Evolutionary conservation across 306 rosid species (phyloP), one percentile per base, ranked within the genome.

Genomic region (Delonix regia): DNA sequence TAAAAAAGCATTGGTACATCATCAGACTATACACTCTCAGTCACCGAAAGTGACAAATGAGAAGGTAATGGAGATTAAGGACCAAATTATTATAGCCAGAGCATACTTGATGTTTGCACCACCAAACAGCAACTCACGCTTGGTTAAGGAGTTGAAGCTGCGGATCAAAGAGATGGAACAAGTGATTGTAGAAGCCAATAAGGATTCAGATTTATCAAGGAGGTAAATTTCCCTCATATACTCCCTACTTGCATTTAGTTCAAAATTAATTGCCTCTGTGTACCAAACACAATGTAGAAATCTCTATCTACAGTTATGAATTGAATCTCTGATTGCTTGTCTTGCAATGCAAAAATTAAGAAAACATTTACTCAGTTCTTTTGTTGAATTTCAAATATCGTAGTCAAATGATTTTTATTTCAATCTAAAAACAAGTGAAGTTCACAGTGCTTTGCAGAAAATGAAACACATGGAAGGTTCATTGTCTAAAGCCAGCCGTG

Each of bases 371-470:
- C 64, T 63, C 57, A 3, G 61, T 77, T 52, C 42, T 76, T 71
- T 69, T 63, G n/a, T 74, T 83, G 76, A 62, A 45, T 52, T 53
- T 76, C 69, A 74, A 71, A 21, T 69, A 62, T 83, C 75, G 25
- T 73, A 73, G 63, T 51, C 33, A 57, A 38, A 41, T 19, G 9
- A 45, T 36, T 28, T 28, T 82, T 71, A 74, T 80, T 80, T 79
- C 62, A 71, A 78, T 87, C 89, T 83, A 79, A 83, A 83, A 86
- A 84, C 85, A 80, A 28, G 87, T 85, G 86, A 84, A 87, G 78
- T 91, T 80, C 78, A 80, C 94, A 96, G 99, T 85, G 90, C 90
- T 88, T 85, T 89, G 91, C 98, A 93, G 93, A 96, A 83, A 90
- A 90, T 88, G 97, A 90, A 87, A 83, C 86, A 51, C 80, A 89